Base-by-base conservation (phyloP, 208 protist species). In the Phytomonas sp. region DNA sequence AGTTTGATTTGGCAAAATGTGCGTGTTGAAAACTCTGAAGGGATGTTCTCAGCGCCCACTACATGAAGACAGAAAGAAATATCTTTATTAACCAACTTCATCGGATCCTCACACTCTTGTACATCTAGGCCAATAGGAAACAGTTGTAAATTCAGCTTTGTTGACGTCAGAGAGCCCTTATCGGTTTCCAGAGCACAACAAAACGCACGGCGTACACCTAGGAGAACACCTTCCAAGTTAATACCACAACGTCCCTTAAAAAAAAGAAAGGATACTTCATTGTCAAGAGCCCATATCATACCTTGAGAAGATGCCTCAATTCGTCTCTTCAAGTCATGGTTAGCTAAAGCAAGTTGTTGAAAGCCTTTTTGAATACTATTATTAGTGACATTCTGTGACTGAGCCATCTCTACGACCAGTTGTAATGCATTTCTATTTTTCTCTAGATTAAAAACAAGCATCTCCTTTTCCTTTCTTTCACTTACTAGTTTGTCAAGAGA, bases 41-140 rank as follows among this genome's bases (percentile, higher is more conserved):
- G 89, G 12, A 94, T 79, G 7, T 74, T 71, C 19, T 78, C 73
- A 14, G 83, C 89, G 12, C 85, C 82, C 14, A 94, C 79, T 42
- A 94, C 68, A 56, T 82, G 74, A 14, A 94, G 67, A 65, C 83
- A 91, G 63, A 94, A 92, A 11, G 71, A 70, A 0, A 94, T 29
- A 64, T 77, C 76, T n/a, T 69, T 63, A 6, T 79, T 81, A 8
- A 87, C 75, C 4, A 84, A 66, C 59, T 70, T 65, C 69, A 84
- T 71, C 29, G 73, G 74, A 60, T 79, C 80, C 11, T 71, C 67
- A 30, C 70, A 64, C 26, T n/a, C 60, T 37, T 29, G 42, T 10
- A 31, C 68, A 0, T 71, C 70, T 14, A 70, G 66, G n/a, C 69
- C 69, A 19, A 82, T 68, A 3, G 85, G 69, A 72, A 93, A 93